phyloP scores from a whole-genome alignment of 306 rosid genomes.

The Sphenostylis stenocarpa region DNA sequence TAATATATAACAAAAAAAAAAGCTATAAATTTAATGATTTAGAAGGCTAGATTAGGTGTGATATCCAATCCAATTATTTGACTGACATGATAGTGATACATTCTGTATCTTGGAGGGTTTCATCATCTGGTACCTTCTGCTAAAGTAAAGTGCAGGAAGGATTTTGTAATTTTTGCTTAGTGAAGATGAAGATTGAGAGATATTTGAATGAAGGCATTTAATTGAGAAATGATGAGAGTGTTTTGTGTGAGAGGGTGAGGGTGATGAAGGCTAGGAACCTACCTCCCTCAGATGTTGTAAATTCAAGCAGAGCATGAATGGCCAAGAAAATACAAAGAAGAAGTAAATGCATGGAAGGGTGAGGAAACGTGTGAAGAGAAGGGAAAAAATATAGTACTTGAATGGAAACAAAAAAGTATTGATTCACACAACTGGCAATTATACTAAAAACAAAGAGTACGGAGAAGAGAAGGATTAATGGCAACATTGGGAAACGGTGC shows the following conservation, averaged over 20 bases:
- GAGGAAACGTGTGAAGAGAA: constrained; percentile 10
- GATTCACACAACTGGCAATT: constrained; percentile 30
- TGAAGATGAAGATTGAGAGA: neutral
- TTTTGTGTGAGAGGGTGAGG: constrained; percentile 18
- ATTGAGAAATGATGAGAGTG: neutral
- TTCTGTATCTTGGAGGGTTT: neutral
- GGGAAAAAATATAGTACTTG: neutral
- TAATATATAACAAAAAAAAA: too few relatives aligned
- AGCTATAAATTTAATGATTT: too few relatives aligned
- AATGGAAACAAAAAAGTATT: neutral
- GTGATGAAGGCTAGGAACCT: constrained; percentile 26
- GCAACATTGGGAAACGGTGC: constrained; percentile 40
- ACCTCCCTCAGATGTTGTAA: constrained; percentile 24
- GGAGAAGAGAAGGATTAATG: constrained; percentile 34
- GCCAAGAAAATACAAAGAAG: neutral
- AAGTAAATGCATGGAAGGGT: constrained; percentile 35
- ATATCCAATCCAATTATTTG: too few relatives aligned
- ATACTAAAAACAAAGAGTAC: constrained; percentile 26
- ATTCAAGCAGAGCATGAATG: constrained; percentile 2
- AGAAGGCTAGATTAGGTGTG: too few relatives aligned
- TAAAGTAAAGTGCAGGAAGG: neutral
- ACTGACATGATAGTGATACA: neutral
- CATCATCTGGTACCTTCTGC: neutral
- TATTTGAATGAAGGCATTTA: neutral
- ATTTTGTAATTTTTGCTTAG: neutral